Percentiles rank a stretch among this genome's conserved stretches.
Evolutionary conservation across 208 protist species (phyloP).

Genomic region (Trypanosoma lewisi): DNA sequence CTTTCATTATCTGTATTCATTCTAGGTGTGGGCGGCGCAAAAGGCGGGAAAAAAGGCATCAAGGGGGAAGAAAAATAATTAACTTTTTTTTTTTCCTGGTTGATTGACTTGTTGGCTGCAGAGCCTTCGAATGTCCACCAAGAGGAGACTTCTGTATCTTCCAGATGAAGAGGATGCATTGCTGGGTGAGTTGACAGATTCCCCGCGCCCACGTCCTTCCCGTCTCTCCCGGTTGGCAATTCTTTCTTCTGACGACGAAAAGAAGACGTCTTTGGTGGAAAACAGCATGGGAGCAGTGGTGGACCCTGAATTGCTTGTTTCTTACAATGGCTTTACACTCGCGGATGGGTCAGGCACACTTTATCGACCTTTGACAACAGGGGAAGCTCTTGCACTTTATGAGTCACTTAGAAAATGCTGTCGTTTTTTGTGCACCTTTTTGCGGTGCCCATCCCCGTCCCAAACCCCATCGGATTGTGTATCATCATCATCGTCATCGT

Average conservation of each 20-base stretch:
- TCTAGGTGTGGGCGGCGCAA: no score
- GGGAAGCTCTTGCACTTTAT: slow-evolving; percentile 37
- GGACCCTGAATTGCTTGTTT: slow-evolving; percentile 54
- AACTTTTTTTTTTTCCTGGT: slow-evolving; percentile 12
- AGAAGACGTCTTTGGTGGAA: background rate
- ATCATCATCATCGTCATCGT: slow-evolving; percentile 8
- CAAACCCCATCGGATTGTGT: slow-evolving; percentile 15
- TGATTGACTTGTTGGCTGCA: background rate
- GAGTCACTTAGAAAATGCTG: slow-evolving; percentile 42
- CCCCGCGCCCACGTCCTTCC: slow-evolving; percentile 47
- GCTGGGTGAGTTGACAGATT: slow-evolving; percentile 49
- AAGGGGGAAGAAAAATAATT: background rate
- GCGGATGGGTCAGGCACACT: slow-evolving; percentile 57
- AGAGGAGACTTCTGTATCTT: slow-evolving; percentile 70
- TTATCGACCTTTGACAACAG: slow-evolving; percentile 36
- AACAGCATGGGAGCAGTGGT: slow-evolving; percentile 1
- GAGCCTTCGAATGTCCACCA: slow-evolving; percentile 31
- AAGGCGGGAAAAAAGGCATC: no score
- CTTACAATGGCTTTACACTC: slow-evolving; percentile 63
- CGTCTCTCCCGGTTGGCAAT: slow-evolving; percentile 40
- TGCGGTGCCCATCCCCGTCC: background rate
- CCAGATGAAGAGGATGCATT: slow-evolving; percentile 61
- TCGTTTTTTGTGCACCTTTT: slow-evolving; percentile 26
- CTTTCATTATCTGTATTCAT: slow-evolving; percentile 1
- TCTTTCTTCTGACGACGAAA: slow-evolving; percentile 30